phyloP scores from a whole-genome alignment of 2,329 filamentous ascomycete genomes.

The Talaromyces sp. region DNA sequence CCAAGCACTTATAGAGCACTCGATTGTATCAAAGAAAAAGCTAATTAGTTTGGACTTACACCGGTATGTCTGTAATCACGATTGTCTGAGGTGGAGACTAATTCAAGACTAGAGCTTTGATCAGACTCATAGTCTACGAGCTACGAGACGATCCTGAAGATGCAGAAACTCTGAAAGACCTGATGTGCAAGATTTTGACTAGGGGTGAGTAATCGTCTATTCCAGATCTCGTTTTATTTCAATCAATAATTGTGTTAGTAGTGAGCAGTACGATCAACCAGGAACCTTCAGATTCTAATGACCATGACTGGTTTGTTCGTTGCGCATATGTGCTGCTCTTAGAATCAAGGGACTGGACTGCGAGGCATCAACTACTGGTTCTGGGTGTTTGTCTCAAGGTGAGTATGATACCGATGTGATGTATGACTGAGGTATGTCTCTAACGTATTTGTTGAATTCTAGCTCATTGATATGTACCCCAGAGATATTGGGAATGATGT shows the following conservation, averaged over 20 bases:
- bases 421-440: no score
- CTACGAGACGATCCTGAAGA: neutral
- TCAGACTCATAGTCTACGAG: constrained; percentile 11
- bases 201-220: neutral
- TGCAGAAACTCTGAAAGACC: neutral
- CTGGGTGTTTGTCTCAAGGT: constrained; percentile 4
- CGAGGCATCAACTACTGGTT: neutral
- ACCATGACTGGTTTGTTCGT: constrained; percentile 16
- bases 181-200: constrained; percentile 6
- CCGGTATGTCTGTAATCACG: neutral
- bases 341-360: neutral
- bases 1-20: neutral
- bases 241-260: neutral
- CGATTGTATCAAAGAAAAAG: neutral
- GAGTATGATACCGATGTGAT: neutral
- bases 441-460: constrained; percentile 32
- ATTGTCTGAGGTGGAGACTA: neutral
- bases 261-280: neutral
- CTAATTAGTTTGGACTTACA: constrained; percentile 7
- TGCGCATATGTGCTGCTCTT: constrained; percentile 8
- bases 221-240: neutral
- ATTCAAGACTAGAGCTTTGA: neutral
- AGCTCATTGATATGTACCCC: constrained; percentile 43
- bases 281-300: neutral
- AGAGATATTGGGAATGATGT: constrained; percentile 20